These are phyloP conservation scores for Diaporthe sp. DNA, from an alignment of 2,329 filamentous ascomycete genomes.

Conservation along the genomic window DNA sequence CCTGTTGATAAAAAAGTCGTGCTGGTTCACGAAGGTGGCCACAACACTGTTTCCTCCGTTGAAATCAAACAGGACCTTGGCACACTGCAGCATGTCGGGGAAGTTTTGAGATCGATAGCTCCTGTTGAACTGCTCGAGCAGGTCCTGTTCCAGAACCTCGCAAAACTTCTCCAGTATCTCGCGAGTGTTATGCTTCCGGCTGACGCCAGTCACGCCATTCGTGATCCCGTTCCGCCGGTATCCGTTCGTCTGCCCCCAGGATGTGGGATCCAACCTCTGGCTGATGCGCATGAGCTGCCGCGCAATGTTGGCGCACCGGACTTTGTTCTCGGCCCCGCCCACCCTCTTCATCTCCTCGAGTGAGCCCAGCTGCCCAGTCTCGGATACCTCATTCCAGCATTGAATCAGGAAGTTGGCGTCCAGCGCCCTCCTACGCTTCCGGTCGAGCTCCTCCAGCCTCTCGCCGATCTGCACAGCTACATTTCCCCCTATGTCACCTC, in stretches of 20 bases:
- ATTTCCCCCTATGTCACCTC: constrained; percentile 79
- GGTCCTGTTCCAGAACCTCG: constrained; percentile 93
- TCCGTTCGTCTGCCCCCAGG: constrained; percentile 77
- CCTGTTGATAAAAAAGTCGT: constrained; percentile 98
- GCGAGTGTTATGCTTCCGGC: constrained; percentile 76
- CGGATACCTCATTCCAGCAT: constrained; percentile 96
- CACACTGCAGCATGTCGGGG: constrained; percentile 97
- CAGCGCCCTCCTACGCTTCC: constrained; percentile 88
- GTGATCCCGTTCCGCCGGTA: constrained; percentile 62
- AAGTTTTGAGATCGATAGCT: constrained; percentile 97
- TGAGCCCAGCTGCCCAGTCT: constrained; percentile 87
- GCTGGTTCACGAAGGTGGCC: constrained; percentile 96
- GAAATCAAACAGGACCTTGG: constrained; percentile 94
- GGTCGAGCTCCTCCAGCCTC: constrained; percentile 92
- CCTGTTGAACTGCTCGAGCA: constrained; percentile 96
- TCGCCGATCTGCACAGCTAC: constrained; percentile 96
- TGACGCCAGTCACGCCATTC: constrained; percentile 62
- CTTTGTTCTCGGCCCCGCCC: constrained; percentile 90
- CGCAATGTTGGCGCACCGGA: constrained; percentile 93
- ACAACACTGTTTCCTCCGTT: constrained; percentile 96
- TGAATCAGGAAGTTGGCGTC: constrained; percentile 96
- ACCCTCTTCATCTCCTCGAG: constrained; percentile 90
- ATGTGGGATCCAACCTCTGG: constrained; percentile 85
- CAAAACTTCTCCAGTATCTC: constrained; percentile 97
- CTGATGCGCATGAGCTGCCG: constrained; percentile 95